A percentile compares a stretch with the other conserved stretches of the same genome.
phyloP scores from a whole-genome alignment of 305 asterid genomes.

The Fraxinus velutina region DNA sequence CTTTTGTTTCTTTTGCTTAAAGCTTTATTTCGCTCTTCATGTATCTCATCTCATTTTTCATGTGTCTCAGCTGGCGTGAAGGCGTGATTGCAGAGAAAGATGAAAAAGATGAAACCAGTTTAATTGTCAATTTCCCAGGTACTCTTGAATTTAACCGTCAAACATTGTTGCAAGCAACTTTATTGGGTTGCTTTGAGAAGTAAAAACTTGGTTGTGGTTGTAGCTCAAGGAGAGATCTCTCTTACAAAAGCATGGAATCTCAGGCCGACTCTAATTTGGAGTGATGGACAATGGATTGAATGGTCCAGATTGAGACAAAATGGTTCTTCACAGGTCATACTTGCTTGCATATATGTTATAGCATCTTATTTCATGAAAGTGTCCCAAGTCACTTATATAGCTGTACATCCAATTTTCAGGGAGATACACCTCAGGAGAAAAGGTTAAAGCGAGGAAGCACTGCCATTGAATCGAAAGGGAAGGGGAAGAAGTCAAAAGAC shows the following conservation, averaged over 20 bases:
- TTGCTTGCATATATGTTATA: conserved; percentile 4
- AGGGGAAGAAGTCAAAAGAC: conserved; percentile 40
- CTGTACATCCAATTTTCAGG: conserved; percentile 43
- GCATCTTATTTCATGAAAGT: neutral
- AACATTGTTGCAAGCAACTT: conserved; percentile 5
- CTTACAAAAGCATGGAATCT: conserved; percentile 69
- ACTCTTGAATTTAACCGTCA: conserved; percentile 16
- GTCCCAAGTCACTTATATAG: conserved; percentile 7
- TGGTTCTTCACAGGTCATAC: conserved; percentile 48
- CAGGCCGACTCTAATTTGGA: conserved; percentile 82
- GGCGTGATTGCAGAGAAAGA: conserved; percentile 61
- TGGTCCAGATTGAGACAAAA: conserved; percentile 48
- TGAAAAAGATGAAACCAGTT: conserved; percentile 46
- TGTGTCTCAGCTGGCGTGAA: conserved; percentile 65
- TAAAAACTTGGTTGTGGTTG: conserved; percentile 18
- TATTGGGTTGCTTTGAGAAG: neutral
- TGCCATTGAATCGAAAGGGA: conserved; percentile 44
- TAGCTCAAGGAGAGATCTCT: conserved; percentile 60
- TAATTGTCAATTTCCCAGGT: conserved; percentile 65
- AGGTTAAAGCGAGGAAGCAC: conserved; percentile 58
- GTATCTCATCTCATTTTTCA: conserved; percentile 17
- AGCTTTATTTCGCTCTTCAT: conserved; percentile 17
- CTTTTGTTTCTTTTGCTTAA: conserved; percentile 1
- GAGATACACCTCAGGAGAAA: conserved; percentile 79
- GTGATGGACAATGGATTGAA: conserved; percentile 81